These are phyloP conservation scores for Pneumocystis oryctolagi DNA, from an alignment of 1,139 yeast genomes.

Conservation along the genomic window DNA sequence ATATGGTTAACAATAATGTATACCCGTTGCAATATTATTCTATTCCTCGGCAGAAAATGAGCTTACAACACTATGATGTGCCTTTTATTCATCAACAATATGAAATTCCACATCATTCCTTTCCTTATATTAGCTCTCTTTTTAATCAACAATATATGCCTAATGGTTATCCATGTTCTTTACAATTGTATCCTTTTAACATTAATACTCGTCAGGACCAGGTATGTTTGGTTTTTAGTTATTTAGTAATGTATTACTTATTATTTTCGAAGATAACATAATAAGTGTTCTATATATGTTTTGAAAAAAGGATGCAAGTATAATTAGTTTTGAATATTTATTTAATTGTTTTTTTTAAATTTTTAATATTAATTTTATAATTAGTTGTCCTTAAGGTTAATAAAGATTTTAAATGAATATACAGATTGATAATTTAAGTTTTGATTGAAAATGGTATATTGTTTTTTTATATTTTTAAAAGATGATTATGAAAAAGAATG, in stretches of 20 bases:
- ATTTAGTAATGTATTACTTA: not conserved
- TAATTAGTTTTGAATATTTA: too few species aligned
- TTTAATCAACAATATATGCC: not conserved
- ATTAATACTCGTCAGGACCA: not conserved
- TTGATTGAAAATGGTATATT: too few species aligned
- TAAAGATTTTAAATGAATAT: too few species aligned
- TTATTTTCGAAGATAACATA: too few species aligned
- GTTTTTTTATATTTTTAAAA: too few species aligned
- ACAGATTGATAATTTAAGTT: too few species aligned
- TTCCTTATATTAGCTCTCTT: not conserved
- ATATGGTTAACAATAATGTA: not conserved
- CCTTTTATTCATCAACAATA: not conserved
- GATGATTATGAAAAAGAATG: too few species aligned
- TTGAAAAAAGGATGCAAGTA: too few species aligned
- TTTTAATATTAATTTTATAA: too few species aligned
- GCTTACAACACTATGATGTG: not conserved
- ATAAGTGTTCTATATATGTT: too few species aligned
- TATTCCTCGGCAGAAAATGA: not conserved
- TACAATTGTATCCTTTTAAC: not conserved
- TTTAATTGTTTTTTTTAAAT: too few species aligned
- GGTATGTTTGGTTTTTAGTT: not conserved
- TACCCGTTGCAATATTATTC: not conserved
- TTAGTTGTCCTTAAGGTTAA: too few species aligned
- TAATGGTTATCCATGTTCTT: not conserved
- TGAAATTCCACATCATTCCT: not conserved